Percentiles rank a stretch among this genome's conserved stretches.
phyloP scores from a whole-genome alignment of 2,329 filamentous ascomycete species.

The Paraphaeosphaeria minitans region DNA sequence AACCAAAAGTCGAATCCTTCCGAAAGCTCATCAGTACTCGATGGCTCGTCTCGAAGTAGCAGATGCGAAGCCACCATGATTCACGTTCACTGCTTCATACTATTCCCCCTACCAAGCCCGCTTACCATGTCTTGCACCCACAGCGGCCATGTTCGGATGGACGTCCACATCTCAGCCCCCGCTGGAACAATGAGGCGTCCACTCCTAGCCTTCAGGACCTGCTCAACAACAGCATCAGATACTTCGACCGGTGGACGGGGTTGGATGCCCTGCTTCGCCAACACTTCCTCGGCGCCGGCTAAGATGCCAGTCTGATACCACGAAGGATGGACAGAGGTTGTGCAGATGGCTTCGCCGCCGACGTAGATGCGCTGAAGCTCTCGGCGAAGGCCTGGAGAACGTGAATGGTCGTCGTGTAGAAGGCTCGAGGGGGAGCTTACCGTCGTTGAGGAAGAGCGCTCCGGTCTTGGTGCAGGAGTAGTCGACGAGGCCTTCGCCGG shows the following conservation, averaged over 20 bases:
- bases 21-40: too few relatives aligned
- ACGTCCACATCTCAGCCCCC: slow-evolving; percentile 18
- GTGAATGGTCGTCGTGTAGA: neutral
- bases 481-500: slow-evolving; percentile 30
- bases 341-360: slow-evolving; percentile 33
- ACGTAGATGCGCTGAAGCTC: slow-evolving; percentile 34
- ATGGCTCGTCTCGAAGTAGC: too few relatives aligned
- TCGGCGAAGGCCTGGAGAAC: slow-evolving; percentile 25
- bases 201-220: slow-evolving; percentile 30
- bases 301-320: slow-evolving; percentile 36
- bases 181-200: slow-evolving; percentile 30
- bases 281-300: slow-evolving; percentile 20
- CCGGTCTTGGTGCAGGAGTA: slow-evolving; percentile 38
- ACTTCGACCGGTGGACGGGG: slow-evolving; percentile 28
- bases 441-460: slow-evolving; percentile 37
- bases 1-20: too few relatives aligned
- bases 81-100: neutral
- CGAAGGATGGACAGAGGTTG: slow-evolving; percentile 33
- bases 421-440: slow-evolving; percentile 8
- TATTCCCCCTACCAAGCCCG: slow-evolving; percentile 20
- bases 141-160: slow-evolving; percentile 25
- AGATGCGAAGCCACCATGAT: neutral
- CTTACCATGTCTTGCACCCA: slow-evolving; percentile 34
- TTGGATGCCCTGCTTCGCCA: slow-evolving; percentile 22
- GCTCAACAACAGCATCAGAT: slow-evolving; percentile 27